phyloP scores from a whole-genome alignment of 805 yeast genomes.

The Wickerhamomyces silvicola region DNA sequence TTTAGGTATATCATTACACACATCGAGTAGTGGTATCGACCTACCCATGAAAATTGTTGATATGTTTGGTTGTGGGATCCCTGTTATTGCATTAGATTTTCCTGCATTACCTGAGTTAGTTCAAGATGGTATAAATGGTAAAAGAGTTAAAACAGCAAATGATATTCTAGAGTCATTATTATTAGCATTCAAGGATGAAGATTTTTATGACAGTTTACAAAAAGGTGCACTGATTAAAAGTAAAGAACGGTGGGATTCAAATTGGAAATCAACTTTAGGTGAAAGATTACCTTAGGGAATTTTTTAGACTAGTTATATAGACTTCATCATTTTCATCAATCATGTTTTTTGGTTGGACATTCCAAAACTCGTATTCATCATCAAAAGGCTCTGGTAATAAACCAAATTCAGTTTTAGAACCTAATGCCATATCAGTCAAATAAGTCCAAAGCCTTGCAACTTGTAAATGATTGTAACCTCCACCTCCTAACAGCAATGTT shows the following conservation, averaged over 20 bases:
- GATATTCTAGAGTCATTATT: conserved; percentile 40
- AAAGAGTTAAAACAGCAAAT: conserved; percentile 38
- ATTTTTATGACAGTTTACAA: conserved; percentile 37
- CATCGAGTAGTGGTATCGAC: conserved; percentile 89
- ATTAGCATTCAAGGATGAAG: conserved; percentile 26
- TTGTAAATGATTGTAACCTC: conserved; percentile 63
- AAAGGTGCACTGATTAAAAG: conserved; percentile 75
- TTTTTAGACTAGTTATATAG: conserved; percentile 15
- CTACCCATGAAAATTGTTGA: conserved; percentile 97
- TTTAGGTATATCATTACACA: conserved; percentile 83
- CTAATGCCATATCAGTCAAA: conserved; percentile 24
- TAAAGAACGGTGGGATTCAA: conserved; percentile 60
- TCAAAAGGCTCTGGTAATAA: conserved; percentile 47
- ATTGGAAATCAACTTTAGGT: conserved; percentile 49
- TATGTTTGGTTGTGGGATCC: conserved; percentile 93
- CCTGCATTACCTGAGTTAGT: conserved; percentile 78
- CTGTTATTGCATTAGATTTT: conserved; percentile 74
- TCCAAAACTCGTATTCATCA: conserved; percentile 47
- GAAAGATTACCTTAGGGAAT: conserved; percentile 10
- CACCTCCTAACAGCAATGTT: conserved; percentile 60
- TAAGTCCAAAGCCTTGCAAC: conserved; percentile 53
- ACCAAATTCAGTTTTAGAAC: conserved; percentile 28
- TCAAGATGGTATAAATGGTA: conserved; percentile 61
- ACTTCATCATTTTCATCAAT: conserved; percentile 24
- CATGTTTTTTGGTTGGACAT: conserved; percentile 28